These are phyloP conservation scores for Acanthamoeba comandoni DNA, from an alignment of 208 protist species.

Conservation along the genomic window DNA sequence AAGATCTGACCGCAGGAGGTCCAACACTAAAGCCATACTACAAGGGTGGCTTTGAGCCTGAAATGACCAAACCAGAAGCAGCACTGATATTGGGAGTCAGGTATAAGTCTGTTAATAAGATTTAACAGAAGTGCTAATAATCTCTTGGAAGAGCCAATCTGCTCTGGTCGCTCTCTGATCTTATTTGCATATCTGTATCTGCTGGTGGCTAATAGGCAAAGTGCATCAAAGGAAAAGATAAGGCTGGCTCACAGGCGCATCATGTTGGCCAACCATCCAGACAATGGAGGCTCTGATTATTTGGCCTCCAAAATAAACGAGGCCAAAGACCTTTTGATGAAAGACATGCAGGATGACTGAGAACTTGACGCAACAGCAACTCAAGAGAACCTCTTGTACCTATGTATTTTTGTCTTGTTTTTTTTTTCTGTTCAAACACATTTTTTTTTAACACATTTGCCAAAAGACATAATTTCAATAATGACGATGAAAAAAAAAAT, in stretches of 20 bases:
- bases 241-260: constrained; percentile 70
- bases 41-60: constrained; percentile 65
- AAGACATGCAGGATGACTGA: constrained; percentile 50
- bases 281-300: constrained; percentile 70
- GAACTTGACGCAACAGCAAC: not conserved
- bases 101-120: no score
- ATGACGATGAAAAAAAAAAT: no score
- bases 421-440: no score
- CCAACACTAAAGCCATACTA: constrained; percentile 56
- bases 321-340: constrained; percentile 62
- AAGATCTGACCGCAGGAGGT: not conserved
- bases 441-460: no score
- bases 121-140: no score
- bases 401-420: no score
- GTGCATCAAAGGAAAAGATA: constrained; percentile 72
- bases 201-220: not conserved
- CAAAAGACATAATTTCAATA: no score
- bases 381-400: not conserved
- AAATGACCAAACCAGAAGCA: constrained; percentile 67
- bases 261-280: constrained; percentile 74
- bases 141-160: no score
- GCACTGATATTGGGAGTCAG: constrained; percentile 65
- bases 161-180: no score
- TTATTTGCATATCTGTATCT: no score
- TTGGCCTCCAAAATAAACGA: constrained; percentile 69